Conservation (phyloP, 2,329 filamentous ascomycete genomes). For the Didymella segeticola region DNA sequence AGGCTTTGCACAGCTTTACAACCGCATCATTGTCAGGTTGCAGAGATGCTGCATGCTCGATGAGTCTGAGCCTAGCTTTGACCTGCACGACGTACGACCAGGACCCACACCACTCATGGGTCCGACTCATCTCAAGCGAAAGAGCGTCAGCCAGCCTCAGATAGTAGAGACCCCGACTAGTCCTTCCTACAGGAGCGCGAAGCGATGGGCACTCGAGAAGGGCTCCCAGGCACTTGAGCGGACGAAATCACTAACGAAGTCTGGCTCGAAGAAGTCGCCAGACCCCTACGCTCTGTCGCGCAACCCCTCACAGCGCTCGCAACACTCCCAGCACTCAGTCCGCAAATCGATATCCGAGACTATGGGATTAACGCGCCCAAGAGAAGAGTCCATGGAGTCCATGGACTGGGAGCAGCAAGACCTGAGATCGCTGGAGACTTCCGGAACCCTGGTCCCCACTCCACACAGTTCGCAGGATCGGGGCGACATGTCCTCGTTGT, state of each 20-base stretch:
- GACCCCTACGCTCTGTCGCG: conserved; percentile 36
- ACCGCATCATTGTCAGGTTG: conserved; percentile 55
- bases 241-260: conserved; percentile 41
- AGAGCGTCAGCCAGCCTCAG: conserved; percentile 36
- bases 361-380: conserved; percentile 37
- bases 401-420: conserved; percentile 39
- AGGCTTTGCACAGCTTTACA: conserved; percentile 43
- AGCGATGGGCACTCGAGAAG: conserved; percentile 47
- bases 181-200: conserved; percentile 45
- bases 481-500: conserved; percentile 31
- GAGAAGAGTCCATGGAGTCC: conserved; percentile 31
- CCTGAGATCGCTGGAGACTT: conserved; percentile 36
- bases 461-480: conserved; percentile 39
- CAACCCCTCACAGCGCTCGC: conserved; percentile 40
- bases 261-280: conserved; percentile 35
- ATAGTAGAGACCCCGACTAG: conserved; percentile 35
- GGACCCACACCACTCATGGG: conserved; percentile 29
- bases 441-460: conserved; percentile 33
- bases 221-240: conserved; percentile 44
- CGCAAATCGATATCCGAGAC: conserved; percentile 45
- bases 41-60: conserved; percentile 50
- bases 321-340: conserved; percentile 42
- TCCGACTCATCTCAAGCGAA: conserved; percentile 41
- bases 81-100: conserved; percentile 35
- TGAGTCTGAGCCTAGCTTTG: conserved; percentile 43